Base-by-base conservation (phyloP, 805 yeast genomes). In the Myxozyma vanderwaltii region DNA sequence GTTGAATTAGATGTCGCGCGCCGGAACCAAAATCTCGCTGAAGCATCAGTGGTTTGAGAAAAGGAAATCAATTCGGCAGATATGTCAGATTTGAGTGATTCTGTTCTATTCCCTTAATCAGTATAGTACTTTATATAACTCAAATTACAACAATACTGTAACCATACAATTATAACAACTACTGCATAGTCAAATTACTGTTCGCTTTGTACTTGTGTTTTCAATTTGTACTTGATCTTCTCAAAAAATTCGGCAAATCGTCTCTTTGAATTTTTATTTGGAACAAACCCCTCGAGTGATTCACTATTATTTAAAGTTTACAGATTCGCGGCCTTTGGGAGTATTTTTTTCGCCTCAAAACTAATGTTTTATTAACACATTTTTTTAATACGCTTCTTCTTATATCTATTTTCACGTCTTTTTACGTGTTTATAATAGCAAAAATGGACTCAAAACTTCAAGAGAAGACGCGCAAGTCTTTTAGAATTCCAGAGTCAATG, bases 401-500 rank as follows among this genome's bases (percentile, higher is more conserved):
- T n/a, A n/a, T 7, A 29, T 29, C 33, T 6, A 29, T 29, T 29
- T 10, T 10, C 10, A 29, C 33, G 10, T 10, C 10, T 29, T 10
- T 29, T 29, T 29, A 12, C 15, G 5, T 17, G 27, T 23, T 41
- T 23, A 6, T 6, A 10, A 41, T 41, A 6, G 23, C n/a, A 6
- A 51, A 4, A 33, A 54, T 47, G 58, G 23, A 24, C 4, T 12
- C 26, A 23, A 29, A 24, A 19, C 21, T 43, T 10, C n/a, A 38
- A 12, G 39, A 24, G 17, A 33, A 24, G 7, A 21, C 17, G 6
- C 50, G 48, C 27, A 43, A 44, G 43, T 5, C 50, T 21, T 61
- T 61, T 40, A 46, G 36, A 24, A 55, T 61, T 8, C 64, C 62
- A 1, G 54, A 41, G 35, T 46, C 64, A 7, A 53, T 61, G 59